Conservation (phyloP, 2,329 filamentous ascomycete genomes). For the Exophiala viscosa region DNA sequence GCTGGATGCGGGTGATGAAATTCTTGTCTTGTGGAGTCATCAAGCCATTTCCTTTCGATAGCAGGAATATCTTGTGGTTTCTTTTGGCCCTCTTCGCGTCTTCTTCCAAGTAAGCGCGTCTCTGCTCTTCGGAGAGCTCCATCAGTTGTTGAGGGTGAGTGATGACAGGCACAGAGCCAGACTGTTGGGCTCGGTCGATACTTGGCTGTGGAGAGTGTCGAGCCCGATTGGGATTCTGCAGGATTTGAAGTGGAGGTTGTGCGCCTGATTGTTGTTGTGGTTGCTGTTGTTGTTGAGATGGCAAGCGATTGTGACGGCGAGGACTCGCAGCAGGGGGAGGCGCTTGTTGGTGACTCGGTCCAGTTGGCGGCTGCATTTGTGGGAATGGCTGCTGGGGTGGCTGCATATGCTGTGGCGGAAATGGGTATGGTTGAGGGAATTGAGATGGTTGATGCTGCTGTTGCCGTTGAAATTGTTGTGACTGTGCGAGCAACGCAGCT, state of each 20-base stretch:
- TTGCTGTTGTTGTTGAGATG: constrained; percentile 35
- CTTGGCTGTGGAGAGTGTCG: constrained; percentile 42
- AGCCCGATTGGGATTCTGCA: constrained; percentile 72
- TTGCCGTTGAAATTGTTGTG: constrained; percentile 13
- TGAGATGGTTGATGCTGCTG: constrained; percentile 20
- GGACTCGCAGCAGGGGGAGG: constrained; percentile 35
- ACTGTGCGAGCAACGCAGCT: constrained; percentile 70
- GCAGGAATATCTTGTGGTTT: constrained; percentile 93
- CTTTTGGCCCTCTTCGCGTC: constrained; percentile 94
- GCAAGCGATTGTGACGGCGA: constrained; percentile 34
- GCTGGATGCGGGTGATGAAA: constrained; percentile 95
- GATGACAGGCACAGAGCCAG: constrained; percentile 49
- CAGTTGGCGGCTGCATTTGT: constrained; percentile 5
- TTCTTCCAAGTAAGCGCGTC: constrained; percentile 76
- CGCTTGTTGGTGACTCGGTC: constrained; percentile 23
- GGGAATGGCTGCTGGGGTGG: constrained; percentile 32
- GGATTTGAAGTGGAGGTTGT: constrained; percentile 61
- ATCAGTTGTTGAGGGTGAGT: constrained; percentile 70
- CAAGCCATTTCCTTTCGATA: constrained; percentile 90
- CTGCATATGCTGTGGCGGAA: constrained; percentile 18
- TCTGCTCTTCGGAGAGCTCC: constrained; percentile 77
- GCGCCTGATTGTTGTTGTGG: constrained; percentile 36
- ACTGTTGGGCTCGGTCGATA: constrained; percentile 36
- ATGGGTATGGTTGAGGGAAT: constrained; percentile 33
- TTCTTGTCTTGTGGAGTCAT: constrained; percentile 99